Percentiles rank a stretch among this genome's conserved stretches.
Evolutionary conservation across 257 asterid genomes (phyloP).

Genomic region (Buddleja alternifolia): DNA sequence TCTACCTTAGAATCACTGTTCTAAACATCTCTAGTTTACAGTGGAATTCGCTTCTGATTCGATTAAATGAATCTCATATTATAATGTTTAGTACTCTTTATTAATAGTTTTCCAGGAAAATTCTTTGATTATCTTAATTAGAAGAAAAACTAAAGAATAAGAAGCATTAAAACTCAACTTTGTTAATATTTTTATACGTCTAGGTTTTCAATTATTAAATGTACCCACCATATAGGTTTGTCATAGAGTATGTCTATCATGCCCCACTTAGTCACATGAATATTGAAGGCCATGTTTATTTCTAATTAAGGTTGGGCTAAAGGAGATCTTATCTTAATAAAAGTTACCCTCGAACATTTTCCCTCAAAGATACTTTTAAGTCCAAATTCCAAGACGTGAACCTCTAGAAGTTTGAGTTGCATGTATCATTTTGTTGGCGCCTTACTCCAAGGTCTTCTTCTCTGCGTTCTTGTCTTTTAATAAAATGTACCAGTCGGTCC

Average conservation of each 20-base stretch:
- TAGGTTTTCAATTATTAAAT: slow-evolving; percentile 8
- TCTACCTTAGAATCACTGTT: too few relatives aligned
- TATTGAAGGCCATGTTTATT: slow-evolving; percentile 6
- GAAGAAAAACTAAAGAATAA: background rate
- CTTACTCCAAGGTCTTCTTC: background rate
- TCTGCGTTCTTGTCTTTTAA: background rate
- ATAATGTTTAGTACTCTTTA: too few relatives aligned
- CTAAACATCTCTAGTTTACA: too few relatives aligned
- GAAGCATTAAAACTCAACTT: background rate
- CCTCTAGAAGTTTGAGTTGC: slow-evolving; percentile 5
- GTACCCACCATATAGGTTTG: background rate
- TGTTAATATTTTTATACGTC: background rate
- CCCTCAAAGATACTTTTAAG: background rate
- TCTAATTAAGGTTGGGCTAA: background rate
- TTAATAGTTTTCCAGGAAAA: background rate
- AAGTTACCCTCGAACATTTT: background rate
- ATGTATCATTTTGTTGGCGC: slow-evolving; percentile 16
- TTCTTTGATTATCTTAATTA: background rate
- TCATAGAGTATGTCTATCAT: slow-evolving; percentile 6
- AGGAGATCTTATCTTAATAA: background rate
- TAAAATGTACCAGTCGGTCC: background rate
- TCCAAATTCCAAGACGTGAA: slow-evolving; percentile 13
- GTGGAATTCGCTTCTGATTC: too few relatives aligned
- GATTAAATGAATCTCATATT: too few relatives aligned
- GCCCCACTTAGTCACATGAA: background rate